Evolutionary conservation across 441 rosid species (phyloP).

Genomic region (Gossypium lobatum): DNA sequence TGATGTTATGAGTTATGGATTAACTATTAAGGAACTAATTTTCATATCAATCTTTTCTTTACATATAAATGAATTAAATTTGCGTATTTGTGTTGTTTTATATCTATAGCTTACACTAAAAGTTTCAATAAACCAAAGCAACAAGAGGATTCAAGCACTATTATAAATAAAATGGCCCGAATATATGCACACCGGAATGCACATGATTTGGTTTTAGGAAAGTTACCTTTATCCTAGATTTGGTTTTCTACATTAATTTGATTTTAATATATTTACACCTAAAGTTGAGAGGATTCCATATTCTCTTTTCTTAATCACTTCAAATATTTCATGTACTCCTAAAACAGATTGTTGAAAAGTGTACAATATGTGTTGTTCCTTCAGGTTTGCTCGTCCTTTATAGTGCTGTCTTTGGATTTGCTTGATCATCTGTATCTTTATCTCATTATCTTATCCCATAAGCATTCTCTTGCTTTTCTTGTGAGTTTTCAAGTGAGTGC

Average conservation of each 20-base stretch:
- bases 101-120: background rate
- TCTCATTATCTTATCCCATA: background rate
- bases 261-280: background rate
- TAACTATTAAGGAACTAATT: background rate
- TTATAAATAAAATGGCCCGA: background rate
- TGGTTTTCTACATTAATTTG: background rate
- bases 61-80: background rate
- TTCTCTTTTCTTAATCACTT: background rate
- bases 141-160: background rate
- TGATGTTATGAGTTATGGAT: too few species aligned
- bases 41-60: background rate
- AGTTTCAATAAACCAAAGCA: background rate
- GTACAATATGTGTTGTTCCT: background rate
- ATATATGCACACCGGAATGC: background rate
- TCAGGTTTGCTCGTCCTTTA: background rate
- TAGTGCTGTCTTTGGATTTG: background rate
- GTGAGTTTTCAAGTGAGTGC: background rate
- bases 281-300: background rate
- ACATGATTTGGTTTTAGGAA: background rate
- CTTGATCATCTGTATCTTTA: slow-evolving; percentile 3
- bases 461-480: background rate
- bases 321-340: background rate
- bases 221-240: background rate
- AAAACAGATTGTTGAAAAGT: slow-evolving; percentile 1
- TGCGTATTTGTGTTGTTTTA: background rate